Percentiles rank a stretch among this genome's conserved stretches.
phyloP scores from a whole-genome alignment of 1,139 yeast genomes.

The Trichomonascaceae sp. region DNA sequence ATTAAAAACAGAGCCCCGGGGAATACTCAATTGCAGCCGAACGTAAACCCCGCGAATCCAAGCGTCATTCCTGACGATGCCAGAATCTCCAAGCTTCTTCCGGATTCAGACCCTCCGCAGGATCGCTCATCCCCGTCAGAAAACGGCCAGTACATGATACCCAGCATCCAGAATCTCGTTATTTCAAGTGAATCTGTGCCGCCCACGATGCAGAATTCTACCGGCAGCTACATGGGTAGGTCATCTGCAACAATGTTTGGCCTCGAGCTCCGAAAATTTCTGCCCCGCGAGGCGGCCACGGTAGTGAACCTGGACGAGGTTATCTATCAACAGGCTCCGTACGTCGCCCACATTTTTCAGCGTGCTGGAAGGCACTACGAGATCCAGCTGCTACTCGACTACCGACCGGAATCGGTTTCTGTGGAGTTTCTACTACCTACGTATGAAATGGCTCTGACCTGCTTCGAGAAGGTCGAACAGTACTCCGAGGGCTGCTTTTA shows the following conservation, averaged over 20 bases:
- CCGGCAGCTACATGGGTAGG: slow-evolving; percentile 8
- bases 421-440: slow-evolving; percentile 40
- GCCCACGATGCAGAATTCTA: not conserved
- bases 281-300: slow-evolving; percentile 11
- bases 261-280: slow-evolving; percentile 10
- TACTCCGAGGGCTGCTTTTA: slow-evolving; percentile 80
- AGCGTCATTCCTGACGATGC: too few species aligned
- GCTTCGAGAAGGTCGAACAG: slow-evolving; percentile 64
- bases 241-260: slow-evolving; percentile 13
- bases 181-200: too few species aligned
- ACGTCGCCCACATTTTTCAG: not conserved
- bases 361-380: slow-evolving; percentile 3
- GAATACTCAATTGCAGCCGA: not conserved
- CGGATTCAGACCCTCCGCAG: not conserved
- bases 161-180: not conserved
- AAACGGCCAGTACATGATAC: not conserved
- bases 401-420: slow-evolving; percentile 5
- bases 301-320: slow-evolving; percentile 7
- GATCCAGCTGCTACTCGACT: slow-evolving; percentile 3
- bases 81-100: too few species aligned
- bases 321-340: slow-evolving; percentile 2
- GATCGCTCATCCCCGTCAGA: not conserved
- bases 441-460: slow-evolving; percentile 59
- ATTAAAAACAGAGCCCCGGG: not conserved
- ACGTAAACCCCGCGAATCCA: not conserved